Evolutionary conservation across 1,284 basidiomycete species (phyloP).

Genomic region (Entoloma clypeatum): DNA sequence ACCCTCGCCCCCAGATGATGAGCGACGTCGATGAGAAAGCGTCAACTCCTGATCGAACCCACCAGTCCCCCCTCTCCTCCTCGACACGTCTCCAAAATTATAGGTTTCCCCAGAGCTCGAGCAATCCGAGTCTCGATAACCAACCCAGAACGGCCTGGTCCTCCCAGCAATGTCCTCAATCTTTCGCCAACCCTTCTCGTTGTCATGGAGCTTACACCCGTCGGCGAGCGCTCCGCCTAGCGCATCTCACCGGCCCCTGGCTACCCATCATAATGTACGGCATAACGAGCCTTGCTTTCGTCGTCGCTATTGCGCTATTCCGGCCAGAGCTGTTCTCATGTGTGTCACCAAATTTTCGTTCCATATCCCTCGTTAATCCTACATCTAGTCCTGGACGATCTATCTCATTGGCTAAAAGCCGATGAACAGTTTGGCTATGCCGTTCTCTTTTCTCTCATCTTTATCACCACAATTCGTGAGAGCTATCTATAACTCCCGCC

Average conservation of each 20-base stretch:
- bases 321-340: conserved; percentile 68
- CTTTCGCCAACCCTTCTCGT: conserved; percentile 21
- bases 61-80: too few relatives aligned
- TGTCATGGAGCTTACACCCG: conserved; percentile 36
- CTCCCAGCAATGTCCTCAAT: conserved; percentile 15
- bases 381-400: conserved; percentile 59
- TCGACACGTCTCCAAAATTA: conserved; percentile 10
- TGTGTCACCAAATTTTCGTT: conserved; percentile 32
- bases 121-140: conserved; percentile 7
- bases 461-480: conserved; percentile 81
- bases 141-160: conserved; percentile 10
- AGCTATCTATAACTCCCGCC: conserved; percentile 15
- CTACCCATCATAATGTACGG: conserved; percentile 67
- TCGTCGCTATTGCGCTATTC: conserved; percentile 71
- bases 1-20: conserved; percentile 27
- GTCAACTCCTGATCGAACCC: conserved; percentile 10
- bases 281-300: conserved; percentile 62
- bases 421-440: conserved; percentile 67
- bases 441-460: conserved; percentile 73
- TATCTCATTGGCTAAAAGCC: conserved; percentile 68
- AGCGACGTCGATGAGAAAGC: conserved; percentile 31
- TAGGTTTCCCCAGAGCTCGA: conserved; percentile 2
- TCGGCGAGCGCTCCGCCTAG: conserved; percentile 50
- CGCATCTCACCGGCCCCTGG: conserved; percentile 62
- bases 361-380: conserved; percentile 7